Evolutionary conservation across 352 stramenopile genomes (phyloP).

Genomic region (Pythium aristosporum): DNA sequence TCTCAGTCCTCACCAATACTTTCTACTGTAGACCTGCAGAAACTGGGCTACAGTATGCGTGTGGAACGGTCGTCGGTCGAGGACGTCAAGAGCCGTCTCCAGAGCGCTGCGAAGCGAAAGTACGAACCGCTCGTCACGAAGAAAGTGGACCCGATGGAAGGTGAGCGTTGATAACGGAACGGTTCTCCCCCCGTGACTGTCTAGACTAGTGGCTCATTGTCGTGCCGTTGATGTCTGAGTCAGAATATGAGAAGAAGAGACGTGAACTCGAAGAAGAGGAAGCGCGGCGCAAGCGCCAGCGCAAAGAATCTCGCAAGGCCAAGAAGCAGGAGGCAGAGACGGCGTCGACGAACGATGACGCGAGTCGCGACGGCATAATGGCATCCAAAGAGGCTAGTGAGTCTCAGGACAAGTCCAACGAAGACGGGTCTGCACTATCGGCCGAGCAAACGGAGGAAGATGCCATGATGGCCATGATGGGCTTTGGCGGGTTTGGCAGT

Average conservation of each 20-base stretch:
- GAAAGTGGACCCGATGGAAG: constrained; percentile 81
- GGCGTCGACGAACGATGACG: neutral
- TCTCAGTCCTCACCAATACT: neutral
- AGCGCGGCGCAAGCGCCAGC: constrained; percentile 62
- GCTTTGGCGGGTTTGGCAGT: constrained; percentile 84
- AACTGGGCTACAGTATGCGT: constrained; percentile 91
- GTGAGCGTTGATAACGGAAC: neutral
- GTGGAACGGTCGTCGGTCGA: constrained; percentile 87
- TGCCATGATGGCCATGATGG: constrained; percentile 92
- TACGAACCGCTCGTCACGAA: constrained; percentile 81
- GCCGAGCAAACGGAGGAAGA: constrained; percentile 35
- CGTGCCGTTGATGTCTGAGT: neutral
- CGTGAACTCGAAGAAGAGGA: constrained; percentile 69
- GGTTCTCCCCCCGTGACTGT: neutral
- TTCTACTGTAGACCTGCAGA: constrained; percentile 70
- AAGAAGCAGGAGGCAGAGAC: constrained; percentile 38
- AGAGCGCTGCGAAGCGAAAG: constrained; percentile 80
- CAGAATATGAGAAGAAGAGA: constrained; percentile 88
- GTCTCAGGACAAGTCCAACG: constrained; percentile 18
- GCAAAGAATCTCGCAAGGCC: constrained; percentile 74
- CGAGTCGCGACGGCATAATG: constrained; percentile 6
- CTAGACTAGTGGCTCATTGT: neutral
- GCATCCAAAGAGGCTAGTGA: neutral
- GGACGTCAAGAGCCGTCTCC: constrained; percentile 84
- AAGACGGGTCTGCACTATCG: constrained; percentile 4